Conservation (phyloP, 495 filamentous ascomycete species). For the Geopyxis carbonaria region DNA sequence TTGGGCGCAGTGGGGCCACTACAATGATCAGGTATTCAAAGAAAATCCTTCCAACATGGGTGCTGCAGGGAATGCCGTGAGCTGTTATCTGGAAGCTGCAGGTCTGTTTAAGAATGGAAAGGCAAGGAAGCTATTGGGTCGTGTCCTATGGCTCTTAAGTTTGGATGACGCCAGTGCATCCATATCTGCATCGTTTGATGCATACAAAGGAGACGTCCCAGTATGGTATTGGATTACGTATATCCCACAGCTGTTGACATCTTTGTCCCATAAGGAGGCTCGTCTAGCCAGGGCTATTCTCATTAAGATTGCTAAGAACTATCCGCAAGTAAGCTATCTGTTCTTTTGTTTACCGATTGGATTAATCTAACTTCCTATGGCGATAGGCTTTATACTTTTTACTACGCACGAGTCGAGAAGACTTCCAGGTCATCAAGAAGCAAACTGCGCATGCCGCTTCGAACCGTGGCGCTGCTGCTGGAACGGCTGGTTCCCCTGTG, state of each 20-base stretch:
- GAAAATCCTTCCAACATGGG: conserved; percentile 61
- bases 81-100: conserved; percentile 89
- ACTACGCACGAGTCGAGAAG: conserved; percentile 82
- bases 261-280: conserved; percentile 76
- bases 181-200: conserved; percentile 67
- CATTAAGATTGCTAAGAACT: conserved; percentile 82
- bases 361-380: conserved; percentile 8
- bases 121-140: conserved; percentile 83
- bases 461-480: too few species aligned
- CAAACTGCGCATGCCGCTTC: conserved; percentile 23
- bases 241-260: conserved; percentile 86
- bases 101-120: conserved; percentile 93
- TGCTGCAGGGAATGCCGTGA: conserved; percentile 74
- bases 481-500: conserved; percentile 18
- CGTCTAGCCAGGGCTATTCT: conserved; percentile 66
- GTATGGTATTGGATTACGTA: conserved; percentile 99
- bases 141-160: conserved; percentile 91
- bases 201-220: conserved; percentile 86
- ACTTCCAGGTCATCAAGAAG: conserved; percentile 84
- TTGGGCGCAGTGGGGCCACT: conserved; percentile 98
- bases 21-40: conserved; percentile 91
- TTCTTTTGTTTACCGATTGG: neutral
- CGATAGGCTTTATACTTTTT: conserved; percentile 67
- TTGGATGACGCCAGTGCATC: conserved; percentile 72
- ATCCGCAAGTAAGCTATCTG: conserved; percentile 45